phyloP scores from a whole-genome alignment of 306 rosid species.

The Betula pendula region DNA sequence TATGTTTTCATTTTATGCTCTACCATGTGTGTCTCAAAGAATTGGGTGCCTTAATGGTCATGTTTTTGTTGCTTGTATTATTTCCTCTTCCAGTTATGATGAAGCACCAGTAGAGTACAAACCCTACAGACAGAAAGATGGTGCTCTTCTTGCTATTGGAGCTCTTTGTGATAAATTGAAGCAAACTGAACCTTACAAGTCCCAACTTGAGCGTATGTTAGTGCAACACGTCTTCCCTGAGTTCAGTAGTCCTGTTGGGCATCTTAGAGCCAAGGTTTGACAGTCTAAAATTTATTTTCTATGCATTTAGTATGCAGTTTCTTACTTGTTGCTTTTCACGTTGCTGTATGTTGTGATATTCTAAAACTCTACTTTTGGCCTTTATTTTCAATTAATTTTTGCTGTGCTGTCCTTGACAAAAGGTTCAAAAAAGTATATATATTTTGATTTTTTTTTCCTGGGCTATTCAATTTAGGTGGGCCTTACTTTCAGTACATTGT shows the following conservation, averaged over 20 bases:
- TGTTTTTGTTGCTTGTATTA: background rate
- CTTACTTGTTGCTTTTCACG: background rate
- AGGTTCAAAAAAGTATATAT: background rate
- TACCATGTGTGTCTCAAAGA: slow-evolving; percentile 2
- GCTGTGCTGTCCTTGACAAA: background rate
- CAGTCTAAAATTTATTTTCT: slow-evolving; percentile 17
- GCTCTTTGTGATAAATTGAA: slow-evolving; percentile 95
- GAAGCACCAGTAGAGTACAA: slow-evolving; percentile 72
- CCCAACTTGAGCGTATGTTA: slow-evolving; percentile 91
- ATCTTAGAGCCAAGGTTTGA: slow-evolving; percentile 94
- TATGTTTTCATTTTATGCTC: background rate
- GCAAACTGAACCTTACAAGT: slow-evolving; percentile 93
- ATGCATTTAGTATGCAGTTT: slow-evolving; percentile 1
- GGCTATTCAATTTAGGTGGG: background rate
- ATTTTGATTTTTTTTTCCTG: background rate
- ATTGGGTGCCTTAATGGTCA: slow-evolving; percentile 13
- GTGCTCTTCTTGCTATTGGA: slow-evolving; percentile 97
- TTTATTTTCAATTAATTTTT: background rate
- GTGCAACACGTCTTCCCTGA: slow-evolving; percentile 98
- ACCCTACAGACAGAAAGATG: slow-evolving; percentile 92
- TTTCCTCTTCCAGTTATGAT: slow-evolving; percentile 61
- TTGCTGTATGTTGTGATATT: background rate
- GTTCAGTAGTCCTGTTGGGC: slow-evolving; percentile 90
- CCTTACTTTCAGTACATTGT: background rate
- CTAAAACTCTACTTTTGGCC: background rate